These are phyloP conservation scores for Picea abies DNA, from an alignment of 83 land plant species.

Conservation along the genomic window DNA sequence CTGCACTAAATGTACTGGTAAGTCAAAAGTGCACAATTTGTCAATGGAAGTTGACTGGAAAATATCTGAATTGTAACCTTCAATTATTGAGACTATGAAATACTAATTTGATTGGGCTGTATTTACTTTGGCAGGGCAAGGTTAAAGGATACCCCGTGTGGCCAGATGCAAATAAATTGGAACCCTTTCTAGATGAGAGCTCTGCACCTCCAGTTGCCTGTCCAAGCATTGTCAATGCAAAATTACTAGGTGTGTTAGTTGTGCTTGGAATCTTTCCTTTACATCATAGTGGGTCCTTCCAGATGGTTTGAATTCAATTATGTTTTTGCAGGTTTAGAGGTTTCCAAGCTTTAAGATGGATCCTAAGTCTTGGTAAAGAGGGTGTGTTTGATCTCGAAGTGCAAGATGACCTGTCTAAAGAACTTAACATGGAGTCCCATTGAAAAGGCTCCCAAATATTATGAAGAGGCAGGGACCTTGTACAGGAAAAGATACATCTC, in stretches of 20 bases:
- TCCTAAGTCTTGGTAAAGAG: neutral
- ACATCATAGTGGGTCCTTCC: neutral
- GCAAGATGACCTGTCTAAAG: too few species aligned
- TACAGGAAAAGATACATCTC: too few species aligned
- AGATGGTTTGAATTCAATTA: neutral
- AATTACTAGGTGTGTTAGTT: conserved; percentile 65
- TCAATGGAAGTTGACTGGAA: neutral
- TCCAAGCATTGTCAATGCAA: conserved; percentile 98
- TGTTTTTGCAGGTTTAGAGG: conserved; percentile 5
- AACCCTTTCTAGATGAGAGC: conserved; percentile 83
- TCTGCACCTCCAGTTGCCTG: conserved; percentile 79
- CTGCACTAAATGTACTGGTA: conserved; percentile 93
- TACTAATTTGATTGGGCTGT: neutral
- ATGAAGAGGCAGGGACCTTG: too few species aligned
- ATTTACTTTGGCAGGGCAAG: conserved; percentile 59
- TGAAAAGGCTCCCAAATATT: too few species aligned
- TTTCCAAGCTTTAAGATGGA: conserved; percentile 8
- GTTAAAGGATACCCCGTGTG: conserved; percentile 94
- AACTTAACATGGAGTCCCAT: too few species aligned
- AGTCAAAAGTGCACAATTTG: conserved; percentile 17
- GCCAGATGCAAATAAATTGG: conserved; percentile 78
- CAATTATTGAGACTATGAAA: neutral
- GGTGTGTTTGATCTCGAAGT: too few species aligned
- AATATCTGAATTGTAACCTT: neutral
- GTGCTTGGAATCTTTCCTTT: neutral